Conservation (phyloP, 148 eudicot species). For the Rhododendron kiyosumense region DNA sequence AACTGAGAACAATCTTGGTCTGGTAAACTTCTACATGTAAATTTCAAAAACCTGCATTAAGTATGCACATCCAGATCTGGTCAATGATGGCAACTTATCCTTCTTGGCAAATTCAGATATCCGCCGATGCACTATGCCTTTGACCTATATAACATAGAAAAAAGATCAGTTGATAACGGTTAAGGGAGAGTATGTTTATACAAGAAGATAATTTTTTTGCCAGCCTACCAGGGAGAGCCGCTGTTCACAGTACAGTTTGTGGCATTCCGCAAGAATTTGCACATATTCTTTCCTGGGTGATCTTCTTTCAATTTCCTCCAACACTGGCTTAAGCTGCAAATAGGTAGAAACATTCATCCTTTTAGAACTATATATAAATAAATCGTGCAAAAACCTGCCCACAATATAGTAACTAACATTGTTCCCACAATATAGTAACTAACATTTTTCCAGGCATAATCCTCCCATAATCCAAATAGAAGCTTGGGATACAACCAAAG, state of each 20-base stretch:
- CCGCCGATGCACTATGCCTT: conserved; percentile 86
- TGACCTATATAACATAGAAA: conserved; percentile 42
- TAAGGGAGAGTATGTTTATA: background rate
- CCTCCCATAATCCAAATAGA: conserved; percentile 2
- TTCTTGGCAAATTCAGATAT: conserved; percentile 85
- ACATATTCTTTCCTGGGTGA: conserved; percentile 83
- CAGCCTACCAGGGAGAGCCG: conserved; percentile 81
- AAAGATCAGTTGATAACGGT: background rate
- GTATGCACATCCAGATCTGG: conserved; percentile 95
- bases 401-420: background rate
- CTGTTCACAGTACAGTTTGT: conserved; percentile 93
- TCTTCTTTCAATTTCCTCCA: conserved; percentile 95
- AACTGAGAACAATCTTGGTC: background rate
- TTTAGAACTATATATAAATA: background rate
- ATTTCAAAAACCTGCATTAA: conserved; percentile 65
- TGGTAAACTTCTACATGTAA: background rate
- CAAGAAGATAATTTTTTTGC: conserved; percentile 1
- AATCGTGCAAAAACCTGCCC: background rate
- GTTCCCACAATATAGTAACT: background rate
- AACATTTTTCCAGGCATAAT: background rate
- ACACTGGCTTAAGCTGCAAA: conserved; percentile 83
- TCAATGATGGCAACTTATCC: conserved; percentile 85
- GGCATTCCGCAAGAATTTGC: conserved; percentile 89
- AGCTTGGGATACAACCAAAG: conserved; percentile 7
- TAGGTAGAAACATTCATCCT: conserved; percentile 9